phyloP scores from a whole-genome alignment of 306 rosid species.

The Cucumis melo region DNA sequence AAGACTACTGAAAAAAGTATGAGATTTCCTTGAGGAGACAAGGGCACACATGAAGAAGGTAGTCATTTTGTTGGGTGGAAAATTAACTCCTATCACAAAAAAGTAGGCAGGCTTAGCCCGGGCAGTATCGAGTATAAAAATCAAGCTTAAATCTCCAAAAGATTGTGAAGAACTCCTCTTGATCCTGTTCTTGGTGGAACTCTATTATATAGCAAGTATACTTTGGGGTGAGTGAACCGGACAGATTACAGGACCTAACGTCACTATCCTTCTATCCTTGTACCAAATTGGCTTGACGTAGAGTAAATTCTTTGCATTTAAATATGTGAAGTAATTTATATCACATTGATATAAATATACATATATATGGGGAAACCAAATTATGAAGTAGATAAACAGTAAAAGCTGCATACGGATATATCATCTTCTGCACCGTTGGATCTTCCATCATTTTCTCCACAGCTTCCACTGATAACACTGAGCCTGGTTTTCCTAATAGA shows the following conservation, averaged over 20 bases:
- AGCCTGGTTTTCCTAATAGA: constrained; percentile 35
- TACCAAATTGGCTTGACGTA: not conserved
- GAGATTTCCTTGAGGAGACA: not conserved
- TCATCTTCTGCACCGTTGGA: constrained; percentile 96
- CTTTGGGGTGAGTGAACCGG: not conserved
- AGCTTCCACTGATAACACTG: constrained; percentile 74
- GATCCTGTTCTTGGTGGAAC: not conserved
- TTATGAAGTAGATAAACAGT: not conserved
- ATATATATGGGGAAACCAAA: constrained; percentile 4
- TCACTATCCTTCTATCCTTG: not conserved
- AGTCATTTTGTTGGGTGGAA: not conserved
- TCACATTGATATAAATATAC: not conserved
- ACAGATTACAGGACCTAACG: not conserved
- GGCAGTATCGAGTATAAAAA: not conserved
- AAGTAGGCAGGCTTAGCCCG: not conserved
- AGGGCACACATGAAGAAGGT: not conserved
- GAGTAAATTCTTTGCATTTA: not conserved
- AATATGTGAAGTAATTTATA: not conserved
- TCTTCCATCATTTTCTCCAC: constrained; percentile 99
- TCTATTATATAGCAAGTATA: not conserved
- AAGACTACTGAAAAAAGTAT: not conserved
- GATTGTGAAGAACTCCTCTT: not conserved
- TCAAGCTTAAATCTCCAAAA: not conserved
- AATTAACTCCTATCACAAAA: not conserved
- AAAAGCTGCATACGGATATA: constrained; percentile 69